Evolutionary conservation across 495 filamentous ascomycete species (phyloP).

Genomic region (Neurospora sp.): DNA sequence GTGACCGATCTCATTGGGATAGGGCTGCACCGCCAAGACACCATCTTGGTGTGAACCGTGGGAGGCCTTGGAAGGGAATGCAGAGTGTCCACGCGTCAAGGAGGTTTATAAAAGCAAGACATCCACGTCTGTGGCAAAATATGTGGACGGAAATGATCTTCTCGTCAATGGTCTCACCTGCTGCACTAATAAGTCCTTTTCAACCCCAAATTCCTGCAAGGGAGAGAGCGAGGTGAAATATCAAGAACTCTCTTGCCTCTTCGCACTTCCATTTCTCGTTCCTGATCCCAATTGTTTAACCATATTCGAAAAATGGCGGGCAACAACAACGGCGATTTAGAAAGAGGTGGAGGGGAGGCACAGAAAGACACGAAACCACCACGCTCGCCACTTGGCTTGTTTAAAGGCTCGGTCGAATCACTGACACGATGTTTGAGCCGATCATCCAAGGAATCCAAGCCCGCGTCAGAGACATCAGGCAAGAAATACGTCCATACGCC

Average conservation of each 20-base stretch:
- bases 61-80: not conserved
- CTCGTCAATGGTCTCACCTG: not conserved
- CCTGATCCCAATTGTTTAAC: not conserved
- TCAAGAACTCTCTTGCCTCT: not conserved
- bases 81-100: not conserved
- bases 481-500: constrained; percentile 29
- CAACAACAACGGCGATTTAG: not conserved
- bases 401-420: constrained; percentile 7
- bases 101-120: not conserved
- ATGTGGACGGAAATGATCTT: not conserved
- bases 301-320: not conserved
- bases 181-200: not conserved
- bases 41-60: not conserved
- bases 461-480: not conserved
- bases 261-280: not conserved
- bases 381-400: constrained; percentile 9
- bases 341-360: not conserved
- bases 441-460: not conserved
- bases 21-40: not conserved
- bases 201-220: not conserved
- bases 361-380: not conserved
- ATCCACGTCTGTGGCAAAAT: not conserved
- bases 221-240: not conserved
- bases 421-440: constrained; percentile 3
- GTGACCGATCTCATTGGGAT: not conserved